Evolutionary conservation across 768 basidiomycete species (phyloP), one percentile per base, ranked within the genome.

Genomic region (Collybia sordida): DNA sequence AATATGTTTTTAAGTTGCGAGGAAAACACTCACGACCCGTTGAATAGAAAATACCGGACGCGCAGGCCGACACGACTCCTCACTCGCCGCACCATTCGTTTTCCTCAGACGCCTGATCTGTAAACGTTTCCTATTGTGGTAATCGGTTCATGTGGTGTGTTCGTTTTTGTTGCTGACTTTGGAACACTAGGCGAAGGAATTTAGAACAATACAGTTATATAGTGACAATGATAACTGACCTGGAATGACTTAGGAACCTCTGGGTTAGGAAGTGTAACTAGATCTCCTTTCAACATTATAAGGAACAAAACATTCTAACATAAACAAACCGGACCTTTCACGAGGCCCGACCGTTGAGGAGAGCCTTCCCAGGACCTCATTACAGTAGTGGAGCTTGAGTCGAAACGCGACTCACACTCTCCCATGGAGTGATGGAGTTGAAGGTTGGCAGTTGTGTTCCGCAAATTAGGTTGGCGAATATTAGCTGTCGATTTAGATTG

Each of bases 61-160:
- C 0, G 80, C 81, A 0, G 88, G 85, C 7, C 93, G 77, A 90
- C 85, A 17, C 90, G 86, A 64, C 83, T 79, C 59, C 78, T 23
- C 93, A 85, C 55, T 86, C 92, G 69, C 98, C 96, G 43, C 85
- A 91, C 96, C 96, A 98, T 1, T 93, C 93, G 50, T 96, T 92
- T 45, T 80, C 79, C 62, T 87, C 89, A 39, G 74, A 61, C 94
- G 22, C 79, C 78, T 9, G 93, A 78, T 17, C 85, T n/a, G n/a
- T n/a, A n/a, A n/a, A n/a, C n/a, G n/a, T n/a, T 80, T 1, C 97
- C 96, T 42, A 99, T 82, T 27, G 90, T 75, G 15, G 82, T 80
- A 45, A 98, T 86, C 0, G 90, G 87, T 2, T 82, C 78, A 44
- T 86, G 85, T 0, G 97, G 97, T 0, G 93, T 94, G 24, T 98